Evolutionary conservation across 2,329 filamentous ascomycete species (phyloP).

Genomic region (Ceratocystis cacaofunesta): DNA sequence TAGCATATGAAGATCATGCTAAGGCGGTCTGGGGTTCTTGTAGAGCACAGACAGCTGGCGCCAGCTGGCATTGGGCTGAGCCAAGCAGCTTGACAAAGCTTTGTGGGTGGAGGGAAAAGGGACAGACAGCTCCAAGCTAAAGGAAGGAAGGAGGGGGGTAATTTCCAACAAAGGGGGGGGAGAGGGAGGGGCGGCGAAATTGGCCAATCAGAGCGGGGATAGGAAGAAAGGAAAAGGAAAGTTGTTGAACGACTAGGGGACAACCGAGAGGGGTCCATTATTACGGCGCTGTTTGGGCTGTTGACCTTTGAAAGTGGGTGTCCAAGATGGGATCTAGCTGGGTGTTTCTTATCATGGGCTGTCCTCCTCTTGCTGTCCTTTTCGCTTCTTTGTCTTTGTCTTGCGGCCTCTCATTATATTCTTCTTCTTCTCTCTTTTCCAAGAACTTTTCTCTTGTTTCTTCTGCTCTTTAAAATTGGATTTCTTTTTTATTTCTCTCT

Average conservation of each 20-base stretch:
- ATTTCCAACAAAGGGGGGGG: background rate
- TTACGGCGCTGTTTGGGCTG: too few species aligned
- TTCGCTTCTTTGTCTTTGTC: too few species aligned
- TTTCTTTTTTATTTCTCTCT: slow-evolving; percentile 17
- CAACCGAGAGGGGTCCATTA: too few species aligned
- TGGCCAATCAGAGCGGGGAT: background rate
- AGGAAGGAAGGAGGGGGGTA: background rate
- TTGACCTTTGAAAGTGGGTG: too few species aligned
- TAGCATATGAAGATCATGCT: background rate
- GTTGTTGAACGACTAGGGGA: too few species aligned
- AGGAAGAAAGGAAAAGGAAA: too few species aligned
- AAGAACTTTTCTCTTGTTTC: background rate
- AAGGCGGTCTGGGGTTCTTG: background rate
- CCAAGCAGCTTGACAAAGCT: background rate
- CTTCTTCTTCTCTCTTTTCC: background rate
- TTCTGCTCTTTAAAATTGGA: background rate
- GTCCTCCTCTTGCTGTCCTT: too few species aligned
- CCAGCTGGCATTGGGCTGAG: background rate
- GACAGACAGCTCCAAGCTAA: too few species aligned
- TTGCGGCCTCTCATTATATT: too few species aligned
- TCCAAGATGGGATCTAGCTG: too few species aligned
- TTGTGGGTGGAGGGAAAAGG: too few species aligned
- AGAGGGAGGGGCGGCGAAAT: background rate
- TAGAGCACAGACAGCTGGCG: background rate
- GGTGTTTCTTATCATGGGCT: too few species aligned